Conservation (phyloP, 148 eudicot genomes). For the Rheum nobile region DNA sequence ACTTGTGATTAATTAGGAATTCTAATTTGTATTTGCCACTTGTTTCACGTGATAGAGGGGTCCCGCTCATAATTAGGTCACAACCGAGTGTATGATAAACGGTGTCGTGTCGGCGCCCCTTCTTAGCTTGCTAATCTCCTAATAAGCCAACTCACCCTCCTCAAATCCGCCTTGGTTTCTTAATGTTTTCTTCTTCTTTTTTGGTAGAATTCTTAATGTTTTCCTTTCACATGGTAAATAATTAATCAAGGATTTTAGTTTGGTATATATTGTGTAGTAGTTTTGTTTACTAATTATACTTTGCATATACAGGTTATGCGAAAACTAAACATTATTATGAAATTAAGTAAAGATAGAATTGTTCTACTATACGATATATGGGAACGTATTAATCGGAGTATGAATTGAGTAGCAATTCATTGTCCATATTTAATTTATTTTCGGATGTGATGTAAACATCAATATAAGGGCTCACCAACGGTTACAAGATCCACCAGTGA, state of each 20-base stretch:
- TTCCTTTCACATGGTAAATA: too few species aligned
- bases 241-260: neutral
- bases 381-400: neutral
- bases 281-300: neutral
- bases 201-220: too few species aligned
- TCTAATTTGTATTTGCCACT: neutral
- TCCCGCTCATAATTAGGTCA: slow-evolving; percentile 5
- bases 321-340: too few species aligned
- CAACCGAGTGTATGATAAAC: neutral
- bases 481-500: neutral
- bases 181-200: neutral
- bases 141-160: neutral
- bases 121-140: neutral
- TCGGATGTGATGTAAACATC: slow-evolving; percentile 4
- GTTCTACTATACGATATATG: neutral
- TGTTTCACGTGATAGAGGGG: slow-evolving; percentile 5
- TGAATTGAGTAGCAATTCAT: neutral
- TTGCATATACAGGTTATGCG: too few species aligned
- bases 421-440: neutral
- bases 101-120: slow-evolving; percentile 4
- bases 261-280: neutral
- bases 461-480: neutral
- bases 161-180: neutral
- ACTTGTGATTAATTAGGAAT: neutral
- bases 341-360: too few species aligned